These are phyloP conservation scores for Suhomyces sp. DNA, from an alignment of 805 yeast species.

Conservation along the genomic window DNA sequence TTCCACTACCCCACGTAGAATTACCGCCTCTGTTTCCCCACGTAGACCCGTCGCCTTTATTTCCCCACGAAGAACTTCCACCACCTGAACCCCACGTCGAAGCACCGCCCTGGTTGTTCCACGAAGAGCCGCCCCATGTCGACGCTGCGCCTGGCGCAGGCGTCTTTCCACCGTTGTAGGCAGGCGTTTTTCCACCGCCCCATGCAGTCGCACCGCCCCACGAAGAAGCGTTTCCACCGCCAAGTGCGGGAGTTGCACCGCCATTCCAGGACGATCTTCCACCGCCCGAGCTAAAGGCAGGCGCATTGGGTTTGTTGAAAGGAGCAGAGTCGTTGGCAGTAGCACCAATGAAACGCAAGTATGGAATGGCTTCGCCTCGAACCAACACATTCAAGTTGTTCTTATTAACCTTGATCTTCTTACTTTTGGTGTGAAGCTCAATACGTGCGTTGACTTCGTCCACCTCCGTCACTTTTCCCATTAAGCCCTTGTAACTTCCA, in stretches of 20 bases:
- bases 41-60: slow-evolving; percentile 12
- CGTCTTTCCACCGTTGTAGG: slow-evolving; percentile 20
- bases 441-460: slow-evolving; percentile 89
- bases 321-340: slow-evolving; percentile 9
- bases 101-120: slow-evolving; percentile 9
- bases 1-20: slow-evolving; percentile 26
- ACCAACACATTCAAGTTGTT: slow-evolving; percentile 69
- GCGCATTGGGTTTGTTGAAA: slow-evolving; percentile 20
- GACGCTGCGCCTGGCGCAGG: slow-evolving; percentile 28
- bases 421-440: slow-evolving; percentile 89
- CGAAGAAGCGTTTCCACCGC: slow-evolving; percentile 9
- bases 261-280: slow-evolving; percentile 56
- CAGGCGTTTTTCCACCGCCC: slow-evolving; percentile 31
- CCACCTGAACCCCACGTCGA: slow-evolving; percentile 16
- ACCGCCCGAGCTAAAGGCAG: slow-evolving; percentile 35
- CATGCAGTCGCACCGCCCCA: slow-evolving; percentile 50
- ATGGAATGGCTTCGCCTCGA: slow-evolving; percentile 70
- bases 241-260: slow-evolving; percentile 28
- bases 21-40: slow-evolving; percentile 26
- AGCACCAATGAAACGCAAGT: slow-evolving; percentile 71
- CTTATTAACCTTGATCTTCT: slow-evolving; percentile 81
- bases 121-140: slow-evolving; percentile 38
- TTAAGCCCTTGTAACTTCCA: slow-evolving; percentile 93
- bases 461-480: slow-evolving; percentile 91
- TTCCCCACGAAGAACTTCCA: slow-evolving; percentile 17